Base-by-base conservation (phyloP, 345 rosid genomes). In the Firmiana major region DNA sequence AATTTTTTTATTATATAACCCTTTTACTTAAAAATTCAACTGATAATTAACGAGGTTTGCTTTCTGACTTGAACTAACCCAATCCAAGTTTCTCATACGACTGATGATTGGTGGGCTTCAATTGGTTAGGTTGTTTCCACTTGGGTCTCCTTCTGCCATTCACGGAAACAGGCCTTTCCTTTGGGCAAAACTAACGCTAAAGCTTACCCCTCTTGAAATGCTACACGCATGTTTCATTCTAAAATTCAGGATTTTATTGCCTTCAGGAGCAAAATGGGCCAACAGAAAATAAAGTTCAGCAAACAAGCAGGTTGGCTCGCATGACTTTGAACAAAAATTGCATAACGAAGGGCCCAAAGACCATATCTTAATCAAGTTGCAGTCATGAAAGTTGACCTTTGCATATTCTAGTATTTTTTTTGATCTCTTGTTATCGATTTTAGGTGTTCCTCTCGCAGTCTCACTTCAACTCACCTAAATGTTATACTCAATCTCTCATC, bases 311-410 rank as follows among this genome's bases (percentile, higher is more conserved):
- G 2, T 12, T 46, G 51, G 16, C 5, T 46, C 12, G 51, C 5
- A 2, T 49, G 19, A 49, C 19, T 49, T 51, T 16, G 55, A 16
- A 16, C 55, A 19, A 55, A 54, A 55, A 9, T 7, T n/a, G 10
- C 57, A 53, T 1, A 53, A 53, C 6, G 19, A 17, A 53, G 19
- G 55, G 26, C 59, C 59, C 24, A n/a, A 55, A 55, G 59, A 10
- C 28, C 49, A 40, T 65, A 15, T n/a, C 71, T 65, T n/a, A 65
- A 40, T n/a, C 28, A 65, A 65, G 71, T 65, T 16, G n/a, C 51
- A n/a, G 21, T 40, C 49, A n/a, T 42, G n/a, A 31, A 19, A 15
- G 45, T 34, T 63, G 67, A 34, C 4, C 36, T 24, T 24, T 58
- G 16, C 24, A 24, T 58, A 58, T 0, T 11, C 1, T 10, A n/a